Evolutionary conservation across 805 yeast species (phyloP).

Genomic region (Candida easanensis): DNA sequence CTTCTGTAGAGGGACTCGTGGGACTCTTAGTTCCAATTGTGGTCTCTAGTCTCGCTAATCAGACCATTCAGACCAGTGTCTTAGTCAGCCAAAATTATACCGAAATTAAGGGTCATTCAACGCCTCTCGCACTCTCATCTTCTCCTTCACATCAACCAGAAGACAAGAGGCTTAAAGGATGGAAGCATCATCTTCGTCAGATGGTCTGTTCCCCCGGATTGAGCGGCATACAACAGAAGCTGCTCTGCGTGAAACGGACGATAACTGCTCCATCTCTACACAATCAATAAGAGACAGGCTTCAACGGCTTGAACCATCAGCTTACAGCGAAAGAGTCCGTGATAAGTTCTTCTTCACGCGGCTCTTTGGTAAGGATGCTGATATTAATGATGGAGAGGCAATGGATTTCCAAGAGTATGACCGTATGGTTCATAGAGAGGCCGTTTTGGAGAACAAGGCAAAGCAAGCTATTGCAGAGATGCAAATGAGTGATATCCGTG

Average conservation of each 20-base stretch:
- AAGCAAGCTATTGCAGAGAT: slow-evolving; percentile 17
- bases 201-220: slow-evolving; percentile 12
- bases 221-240: slow-evolving; percentile 1
- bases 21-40: no score
- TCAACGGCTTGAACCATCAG: slow-evolving; percentile 1
- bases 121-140: no score
- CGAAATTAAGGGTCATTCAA: no score
- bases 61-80: no score
- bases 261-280: slow-evolving; percentile 11
- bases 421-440: slow-evolving; percentile 32
- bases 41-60: no score
- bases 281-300: slow-evolving; percentile 9
- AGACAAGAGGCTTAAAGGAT: background rate
- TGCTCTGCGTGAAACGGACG: slow-evolving; percentile 1
- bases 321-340: slow-evolving; percentile 8
- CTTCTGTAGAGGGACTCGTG: no score
- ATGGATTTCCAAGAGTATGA: slow-evolving; percentile 35
- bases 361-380: slow-evolving; percentile 15
- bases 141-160: no score
- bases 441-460: slow-evolving; percentile 28
- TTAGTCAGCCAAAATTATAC: no score
- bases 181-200: background rate
- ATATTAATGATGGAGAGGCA: slow-evolving; percentile 7
- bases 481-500: slow-evolving; percentile 19
- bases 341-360: slow-evolving; percentile 31